phyloP scores from a whole-genome alignment of 2,329 filamentous ascomycete species.

The Calonectria pteridis region DNA sequence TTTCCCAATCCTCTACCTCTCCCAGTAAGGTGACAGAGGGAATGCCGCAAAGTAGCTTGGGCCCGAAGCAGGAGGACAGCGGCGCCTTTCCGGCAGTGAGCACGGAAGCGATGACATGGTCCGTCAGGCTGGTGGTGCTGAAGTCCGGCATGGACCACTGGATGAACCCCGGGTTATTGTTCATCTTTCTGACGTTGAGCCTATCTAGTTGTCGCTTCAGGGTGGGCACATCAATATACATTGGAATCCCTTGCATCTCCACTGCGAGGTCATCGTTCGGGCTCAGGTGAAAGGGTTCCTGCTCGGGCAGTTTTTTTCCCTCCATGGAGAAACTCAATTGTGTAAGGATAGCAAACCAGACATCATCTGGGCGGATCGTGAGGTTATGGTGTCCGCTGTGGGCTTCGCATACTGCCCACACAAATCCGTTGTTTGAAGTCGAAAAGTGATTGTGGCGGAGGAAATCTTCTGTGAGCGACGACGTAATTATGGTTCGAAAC shows the following conservation, averaged over 20 bases:
- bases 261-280: no score
- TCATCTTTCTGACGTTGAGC: constrained; percentile 56
- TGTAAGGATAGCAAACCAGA: constrained; percentile 64
- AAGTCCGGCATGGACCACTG: constrained; percentile 66
- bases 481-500: neutral
- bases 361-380: constrained; percentile 62
- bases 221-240: neutral
- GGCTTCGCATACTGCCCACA: constrained; percentile 51
- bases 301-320: constrained; percentile 57
- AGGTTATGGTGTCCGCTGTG: constrained; percentile 61
- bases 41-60: constrained; percentile 58
- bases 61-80: constrained; percentile 53
- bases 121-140: constrained; percentile 60
- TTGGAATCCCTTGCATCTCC: constrained; percentile 10
- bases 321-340: constrained; percentile 63
- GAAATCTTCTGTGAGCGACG: neutral
- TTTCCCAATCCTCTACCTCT: constrained; percentile 58
- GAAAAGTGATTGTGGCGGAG: neutral
- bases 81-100: constrained; percentile 65
- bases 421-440: constrained; percentile 51
- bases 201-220: no score
- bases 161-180: constrained; percentile 54
- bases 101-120: constrained; percentile 57
- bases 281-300: no score
- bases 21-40: constrained; percentile 66